Conservation (phyloP, 768 basidiomycete species). For the Clathrus columnatus region DNA sequence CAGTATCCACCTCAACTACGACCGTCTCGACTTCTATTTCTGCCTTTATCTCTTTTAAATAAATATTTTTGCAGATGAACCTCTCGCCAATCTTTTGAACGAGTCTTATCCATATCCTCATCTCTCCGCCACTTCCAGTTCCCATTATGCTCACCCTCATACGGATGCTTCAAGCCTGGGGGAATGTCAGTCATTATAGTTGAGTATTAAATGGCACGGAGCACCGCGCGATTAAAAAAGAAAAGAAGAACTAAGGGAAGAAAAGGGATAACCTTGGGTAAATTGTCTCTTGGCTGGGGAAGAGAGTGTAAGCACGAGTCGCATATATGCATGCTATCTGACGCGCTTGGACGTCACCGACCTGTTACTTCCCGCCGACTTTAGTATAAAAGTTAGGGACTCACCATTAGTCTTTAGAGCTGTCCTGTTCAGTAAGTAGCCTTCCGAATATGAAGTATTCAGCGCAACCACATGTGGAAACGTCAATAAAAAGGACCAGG, state of each 20-base stretch:
- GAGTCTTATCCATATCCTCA: slow-evolving; percentile 4
- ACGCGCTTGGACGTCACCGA: too few species aligned
- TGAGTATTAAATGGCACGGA: slow-evolving; percentile 10
- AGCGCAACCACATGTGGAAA: slow-evolving; percentile 33
- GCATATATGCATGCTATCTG: too few species aligned
- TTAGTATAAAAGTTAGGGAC: slow-evolving; percentile 27
- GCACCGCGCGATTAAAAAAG: slow-evolving; percentile 11
- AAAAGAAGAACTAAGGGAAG: background rate
- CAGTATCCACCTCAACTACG: slow-evolving; percentile 1
- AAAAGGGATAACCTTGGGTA: background rate
- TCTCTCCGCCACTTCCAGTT: slow-evolving; percentile 7
- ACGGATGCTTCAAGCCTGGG: slow-evolving; percentile 9
- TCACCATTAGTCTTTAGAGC: slow-evolving; percentile 30
- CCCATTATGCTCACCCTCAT: slow-evolving; percentile 10
- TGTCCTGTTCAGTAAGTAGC: slow-evolving; percentile 19
- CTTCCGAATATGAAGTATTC: slow-evolving; percentile 9
- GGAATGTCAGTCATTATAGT: slow-evolving; percentile 11
- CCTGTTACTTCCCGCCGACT: slow-evolving; percentile 22
- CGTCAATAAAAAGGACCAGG: slow-evolving; percentile 39
- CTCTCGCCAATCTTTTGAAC: slow-evolving; percentile 5
- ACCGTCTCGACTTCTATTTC: slow-evolving; percentile 3
- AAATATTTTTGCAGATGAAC: slow-evolving; percentile 1
- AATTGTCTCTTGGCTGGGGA: too few species aligned
- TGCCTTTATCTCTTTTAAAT: background rate
- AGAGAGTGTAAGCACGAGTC: too few species aligned